These are phyloP conservation scores for Diaporthe vaccinii DNA, from an alignment of 2,329 filamentous ascomycete species.

Conservation along the genomic window DNA sequence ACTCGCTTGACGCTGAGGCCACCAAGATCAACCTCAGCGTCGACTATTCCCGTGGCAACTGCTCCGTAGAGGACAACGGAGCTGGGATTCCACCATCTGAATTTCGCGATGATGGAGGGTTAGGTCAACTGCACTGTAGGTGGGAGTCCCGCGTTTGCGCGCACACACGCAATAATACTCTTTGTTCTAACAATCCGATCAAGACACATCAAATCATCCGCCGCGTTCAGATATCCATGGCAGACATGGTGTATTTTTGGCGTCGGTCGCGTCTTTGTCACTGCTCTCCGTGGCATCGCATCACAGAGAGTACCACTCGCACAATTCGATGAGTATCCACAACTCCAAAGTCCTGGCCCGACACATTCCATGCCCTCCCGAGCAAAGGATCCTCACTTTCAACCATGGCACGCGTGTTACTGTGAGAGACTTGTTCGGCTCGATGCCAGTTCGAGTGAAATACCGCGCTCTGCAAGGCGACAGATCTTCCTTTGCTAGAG, in stretches of 20 bases:
- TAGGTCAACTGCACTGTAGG: conserved; percentile 81
- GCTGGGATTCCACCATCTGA: conserved; percentile 80
- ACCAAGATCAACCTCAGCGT: conserved; percentile 77
- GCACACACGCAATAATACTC: conserved; percentile 16
- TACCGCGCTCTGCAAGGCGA: conserved; percentile 73
- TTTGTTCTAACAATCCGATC: background rate
- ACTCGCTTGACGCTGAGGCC: conserved; percentile 85
- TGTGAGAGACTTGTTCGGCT: conserved; percentile 87
- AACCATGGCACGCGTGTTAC: conserved; percentile 81
- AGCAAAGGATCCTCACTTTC: conserved; percentile 68
- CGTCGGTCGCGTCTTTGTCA: conserved; percentile 81
- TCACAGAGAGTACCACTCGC: conserved; percentile 69
- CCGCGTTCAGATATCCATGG: conserved; percentile 68
- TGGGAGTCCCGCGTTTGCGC: conserved; percentile 36
- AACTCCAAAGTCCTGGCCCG: conserved; percentile 76
- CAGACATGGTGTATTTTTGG: conserved; percentile 79
- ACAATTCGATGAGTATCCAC: conserved; percentile 78
- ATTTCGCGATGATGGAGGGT: conserved; percentile 77
- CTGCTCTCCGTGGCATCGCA: conserved; percentile 83
- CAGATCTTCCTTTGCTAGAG: conserved; percentile 66
- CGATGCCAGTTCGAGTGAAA: conserved; percentile 91
- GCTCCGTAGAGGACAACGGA: conserved; percentile 88
- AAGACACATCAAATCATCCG: conserved; percentile 84
- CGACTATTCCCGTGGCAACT: conserved; percentile 82
- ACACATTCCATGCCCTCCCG: conserved; percentile 70